A percentile compares a stretch with the other conserved stretches of the same genome.
Conservation (phyloP, 1,284 basidiomycete species). For the Porodaedalea pini region DNA sequence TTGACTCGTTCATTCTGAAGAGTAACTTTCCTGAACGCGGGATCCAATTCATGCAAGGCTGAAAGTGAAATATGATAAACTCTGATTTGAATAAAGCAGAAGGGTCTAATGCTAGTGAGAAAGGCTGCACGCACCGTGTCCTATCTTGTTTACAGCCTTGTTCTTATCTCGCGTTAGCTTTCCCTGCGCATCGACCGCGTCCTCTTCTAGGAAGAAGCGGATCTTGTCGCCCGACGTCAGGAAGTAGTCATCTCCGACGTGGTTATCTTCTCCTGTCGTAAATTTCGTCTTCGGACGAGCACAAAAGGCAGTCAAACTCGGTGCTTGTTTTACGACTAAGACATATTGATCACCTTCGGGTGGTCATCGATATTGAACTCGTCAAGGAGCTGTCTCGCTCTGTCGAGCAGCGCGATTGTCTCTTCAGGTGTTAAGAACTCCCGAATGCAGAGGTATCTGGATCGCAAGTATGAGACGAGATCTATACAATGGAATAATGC, state of each 20-base stretch:
- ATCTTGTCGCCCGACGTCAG: constrained; percentile 89
- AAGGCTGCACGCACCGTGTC: constrained; percentile 70
- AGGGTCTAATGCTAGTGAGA: too few species aligned
- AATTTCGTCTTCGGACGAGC: constrained; percentile 79
- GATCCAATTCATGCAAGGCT: constrained; percentile 84
- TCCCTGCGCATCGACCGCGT: constrained; percentile 61
- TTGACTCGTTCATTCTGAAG: constrained; percentile 70
- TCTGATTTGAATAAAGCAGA: not conserved
- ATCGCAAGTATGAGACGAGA: not conserved
- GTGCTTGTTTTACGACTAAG: not conserved
- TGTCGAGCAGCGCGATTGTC: constrained; percentile 58
- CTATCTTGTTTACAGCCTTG: constrained; percentile 80
- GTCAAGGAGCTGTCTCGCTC: constrained; percentile 70
- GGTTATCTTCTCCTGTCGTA: constrained; percentile 72
- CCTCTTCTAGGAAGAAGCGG: constrained; percentile 84
- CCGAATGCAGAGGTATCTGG: constrained; percentile 17
- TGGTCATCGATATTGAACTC: constrained; percentile 77
- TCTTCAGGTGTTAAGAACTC: constrained; percentile 16
- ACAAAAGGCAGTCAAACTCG: not conserved
- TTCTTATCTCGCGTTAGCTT: constrained; percentile 76
- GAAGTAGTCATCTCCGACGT: constrained; percentile 92
- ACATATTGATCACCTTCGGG: constrained; percentile 55
- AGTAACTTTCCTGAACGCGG: constrained; percentile 73
- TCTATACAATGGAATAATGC: not conserved
- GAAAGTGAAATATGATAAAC: constrained; percentile 16